Evolutionary conservation across 176 grass and related monocot genomes (phyloP).

Genomic region (Eleusine coracana): DNA sequence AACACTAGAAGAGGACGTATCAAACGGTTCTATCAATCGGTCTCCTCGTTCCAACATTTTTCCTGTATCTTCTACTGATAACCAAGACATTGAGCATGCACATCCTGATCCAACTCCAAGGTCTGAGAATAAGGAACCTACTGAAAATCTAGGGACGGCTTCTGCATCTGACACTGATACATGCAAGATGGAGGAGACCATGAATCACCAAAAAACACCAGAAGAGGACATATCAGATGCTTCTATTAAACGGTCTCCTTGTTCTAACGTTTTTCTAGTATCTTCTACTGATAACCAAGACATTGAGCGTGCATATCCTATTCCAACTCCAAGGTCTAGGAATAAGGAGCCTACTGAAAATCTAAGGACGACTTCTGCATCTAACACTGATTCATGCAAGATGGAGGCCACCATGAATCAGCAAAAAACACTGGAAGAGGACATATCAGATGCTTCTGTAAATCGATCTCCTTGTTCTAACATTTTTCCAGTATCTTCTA

Average conservation of each 20-base stretch:
- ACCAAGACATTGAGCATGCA: constrained; percentile 22
- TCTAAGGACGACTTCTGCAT: neutral
- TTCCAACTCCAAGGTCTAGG: constrained; percentile 20
- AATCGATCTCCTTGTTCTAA: constrained; percentile 15
- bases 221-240: constrained; percentile 32
- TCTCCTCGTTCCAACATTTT: neutral
- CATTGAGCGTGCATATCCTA: constrained; percentile 31
- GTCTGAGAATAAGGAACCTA: constrained; percentile 12
- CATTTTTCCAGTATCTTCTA: neutral
- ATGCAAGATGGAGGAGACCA: constrained; percentile 42
- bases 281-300: constrained; percentile 5
- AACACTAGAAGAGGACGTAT: constrained; percentile 32
- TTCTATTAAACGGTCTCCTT: constrained; percentile 33
- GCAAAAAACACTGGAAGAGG: constrained; percentile 28
- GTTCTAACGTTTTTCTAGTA: neutral
- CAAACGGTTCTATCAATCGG: constrained; percentile 40
- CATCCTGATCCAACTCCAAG: constrained; percentile 36
- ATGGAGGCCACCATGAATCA: constrained; percentile 30
- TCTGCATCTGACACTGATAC: constrained; percentile 28
- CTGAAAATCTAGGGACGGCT: neutral
- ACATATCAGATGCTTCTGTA: constrained; percentile 34
- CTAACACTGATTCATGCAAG: constrained; percentile 43
- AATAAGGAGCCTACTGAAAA: constrained; percentile 26
- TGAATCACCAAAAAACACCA: constrained; percentile 32
- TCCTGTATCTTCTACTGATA: neutral